Evolutionary conservation across 352 stramenopile genomes (phyloP).

Genomic region (Phytophthora pisi): DNA sequence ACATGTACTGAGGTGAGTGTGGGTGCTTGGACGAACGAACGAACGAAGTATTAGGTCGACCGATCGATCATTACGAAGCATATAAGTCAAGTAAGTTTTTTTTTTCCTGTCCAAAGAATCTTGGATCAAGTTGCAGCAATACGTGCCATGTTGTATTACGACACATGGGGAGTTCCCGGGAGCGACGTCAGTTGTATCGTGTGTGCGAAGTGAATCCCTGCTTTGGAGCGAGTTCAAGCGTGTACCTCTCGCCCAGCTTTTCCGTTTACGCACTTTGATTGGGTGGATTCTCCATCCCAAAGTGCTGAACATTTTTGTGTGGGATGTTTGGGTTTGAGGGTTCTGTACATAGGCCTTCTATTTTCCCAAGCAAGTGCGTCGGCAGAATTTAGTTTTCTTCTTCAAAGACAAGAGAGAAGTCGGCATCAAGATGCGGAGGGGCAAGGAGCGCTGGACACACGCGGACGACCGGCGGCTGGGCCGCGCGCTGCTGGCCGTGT

Average conservation of each 20-base stretch:
- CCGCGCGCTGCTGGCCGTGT: slow-evolving; percentile 34
- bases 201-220: slow-evolving; percentile 17
- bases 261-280: not conserved
- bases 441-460: slow-evolving; percentile 41
- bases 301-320: not conserved
- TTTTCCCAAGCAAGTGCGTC: slow-evolving; percentile 15
- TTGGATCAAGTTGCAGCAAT: too few species aligned
- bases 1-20: slow-evolving; percentile 6
- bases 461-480: slow-evolving; percentile 37
- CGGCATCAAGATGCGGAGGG: slow-evolving; percentile 26
- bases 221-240: slow-evolving; percentile 14
- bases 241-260: slow-evolving; percentile 11
- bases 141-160: not conserved
- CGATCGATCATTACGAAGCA: not conserved
- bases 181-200: slow-evolving; percentile 1
- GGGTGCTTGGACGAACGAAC: not conserved
- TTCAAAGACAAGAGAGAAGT: slow-evolving; percentile 3
- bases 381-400: slow-evolving; percentile 8
- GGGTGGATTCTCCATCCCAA: slow-evolving; percentile 3
- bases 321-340: not conserved
- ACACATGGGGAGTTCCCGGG: slow-evolving; percentile 15
- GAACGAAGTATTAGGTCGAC: not conserved
- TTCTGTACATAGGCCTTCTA: slow-evolving; percentile 16
- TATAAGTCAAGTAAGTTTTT: slow-evolving; percentile 22
- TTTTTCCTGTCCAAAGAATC: slow-evolving; percentile 10